Conservation (phyloP, 495 filamentous ascomycete species). For the Penicillium cosmopolitanum region DNA sequence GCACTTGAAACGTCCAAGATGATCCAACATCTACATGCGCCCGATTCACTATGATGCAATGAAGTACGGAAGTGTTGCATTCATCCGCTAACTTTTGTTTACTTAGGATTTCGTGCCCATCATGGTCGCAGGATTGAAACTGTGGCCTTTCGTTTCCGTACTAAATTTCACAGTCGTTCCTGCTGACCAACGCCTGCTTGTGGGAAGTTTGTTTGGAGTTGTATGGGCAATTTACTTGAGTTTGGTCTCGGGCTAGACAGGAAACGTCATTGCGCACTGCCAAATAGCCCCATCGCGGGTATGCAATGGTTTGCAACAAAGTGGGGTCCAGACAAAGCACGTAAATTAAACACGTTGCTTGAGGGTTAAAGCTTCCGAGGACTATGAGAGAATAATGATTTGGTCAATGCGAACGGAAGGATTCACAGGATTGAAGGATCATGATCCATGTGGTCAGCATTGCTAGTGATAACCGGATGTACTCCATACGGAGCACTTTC, state of each 20-base stretch:
- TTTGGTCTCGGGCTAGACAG: conserved; percentile 47
- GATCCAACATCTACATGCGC: neutral
- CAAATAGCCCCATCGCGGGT: neutral
- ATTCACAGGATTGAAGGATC: too few species aligned
- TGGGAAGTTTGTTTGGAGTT: conserved; percentile 73
- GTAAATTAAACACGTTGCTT: too few species aligned
- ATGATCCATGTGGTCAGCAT: too few species aligned
- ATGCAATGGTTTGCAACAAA: neutral
- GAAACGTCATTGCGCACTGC: neutral
- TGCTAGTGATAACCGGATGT: too few species aligned
- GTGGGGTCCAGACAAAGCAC: neutral
- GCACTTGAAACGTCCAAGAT: neutral
- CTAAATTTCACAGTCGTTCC: conserved; percentile 76
- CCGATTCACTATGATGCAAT: neutral
- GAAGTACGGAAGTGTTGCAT: neutral
- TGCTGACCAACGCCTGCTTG: conserved; percentile 67
- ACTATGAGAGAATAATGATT: too few species aligned
- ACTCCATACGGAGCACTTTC: too few species aligned
- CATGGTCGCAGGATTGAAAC: conserved; percentile 69
- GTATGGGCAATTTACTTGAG: conserved; percentile 84
- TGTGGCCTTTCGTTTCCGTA: conserved; percentile 81
- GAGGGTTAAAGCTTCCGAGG: too few species aligned
- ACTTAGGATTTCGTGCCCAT: conserved; percentile 66
- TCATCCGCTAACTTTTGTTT: neutral
- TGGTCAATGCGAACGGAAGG: too few species aligned